phyloP scores from a whole-genome alignment of 208 protist species.

The Leishmania tarentolae region DNA sequence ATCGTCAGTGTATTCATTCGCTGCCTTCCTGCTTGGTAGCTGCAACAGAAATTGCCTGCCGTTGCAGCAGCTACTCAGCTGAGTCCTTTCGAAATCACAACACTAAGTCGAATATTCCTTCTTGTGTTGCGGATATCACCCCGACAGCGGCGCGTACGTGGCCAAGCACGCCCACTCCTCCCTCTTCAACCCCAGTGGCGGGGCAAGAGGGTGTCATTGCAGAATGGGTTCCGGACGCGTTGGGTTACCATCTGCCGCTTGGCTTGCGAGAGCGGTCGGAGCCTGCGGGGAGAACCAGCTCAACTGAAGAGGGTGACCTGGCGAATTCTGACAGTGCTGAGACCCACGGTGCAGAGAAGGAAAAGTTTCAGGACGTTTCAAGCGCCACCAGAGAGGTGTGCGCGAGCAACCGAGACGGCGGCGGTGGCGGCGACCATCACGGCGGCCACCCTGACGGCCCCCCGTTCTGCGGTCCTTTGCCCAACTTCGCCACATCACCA shows the following conservation, averaged over 20 bases:
- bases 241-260: conserved; percentile 37
- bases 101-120: background rate
- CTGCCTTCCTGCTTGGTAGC: background rate
- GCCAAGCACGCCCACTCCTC: background rate
- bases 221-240: conserved; percentile 24
- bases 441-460: background rate
- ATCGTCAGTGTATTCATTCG: background rate
- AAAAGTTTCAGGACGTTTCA: background rate
- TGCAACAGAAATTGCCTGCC: background rate
- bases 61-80: background rate
- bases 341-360: background rate
- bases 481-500: conserved; percentile 41
- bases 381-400: background rate
- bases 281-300: background rate
- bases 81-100: background rate
- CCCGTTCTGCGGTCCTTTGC: conserved; percentile 20
- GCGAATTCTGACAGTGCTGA: background rate
- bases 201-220: conserved; percentile 30
- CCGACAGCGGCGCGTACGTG: background rate
- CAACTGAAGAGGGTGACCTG: background rate
- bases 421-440: background rate
- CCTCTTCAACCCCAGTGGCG: background rate
- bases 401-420: background rate
- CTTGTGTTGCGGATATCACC: background rate
- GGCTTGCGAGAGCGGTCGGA: background rate